phyloP scores from a whole-genome alignment of 1,284 basidiomycete species.

The Cutaneotrichosporon sp. region DNA sequence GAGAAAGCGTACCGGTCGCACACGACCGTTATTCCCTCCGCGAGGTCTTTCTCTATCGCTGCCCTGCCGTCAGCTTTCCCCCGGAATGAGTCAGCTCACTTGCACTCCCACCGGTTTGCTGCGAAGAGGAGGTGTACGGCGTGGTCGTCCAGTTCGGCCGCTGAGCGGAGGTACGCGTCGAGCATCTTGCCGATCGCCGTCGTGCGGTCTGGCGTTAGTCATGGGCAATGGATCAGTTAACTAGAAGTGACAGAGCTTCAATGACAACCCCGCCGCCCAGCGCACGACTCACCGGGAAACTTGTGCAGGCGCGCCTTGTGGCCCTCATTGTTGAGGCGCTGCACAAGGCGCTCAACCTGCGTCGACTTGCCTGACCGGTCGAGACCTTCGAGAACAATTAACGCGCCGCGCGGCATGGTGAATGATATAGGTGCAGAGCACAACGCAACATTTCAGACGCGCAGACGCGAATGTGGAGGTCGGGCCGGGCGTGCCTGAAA shows the following conservation, averaged over 20 bases:
- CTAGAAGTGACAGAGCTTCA: neutral
- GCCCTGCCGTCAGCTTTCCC: conserved; percentile 50
- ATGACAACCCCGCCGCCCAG: too few relatives aligned
- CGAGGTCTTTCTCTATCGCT: conserved; percentile 60
- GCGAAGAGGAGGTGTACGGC: conserved; percentile 92
- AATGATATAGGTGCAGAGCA: neutral
- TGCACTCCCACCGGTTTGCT: conserved; percentile 94
- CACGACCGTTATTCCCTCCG: conserved; percentile 66
- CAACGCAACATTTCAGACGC: neutral
- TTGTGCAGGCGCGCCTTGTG: conserved; percentile 54
- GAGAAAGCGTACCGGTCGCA: conserved; percentile 97
- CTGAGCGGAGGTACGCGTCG: conserved; percentile 78
- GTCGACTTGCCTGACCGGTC: conserved; percentile 89
- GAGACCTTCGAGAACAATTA: conserved; percentile 90
- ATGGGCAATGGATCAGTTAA: neutral
- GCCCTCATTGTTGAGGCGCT: conserved; percentile 49
- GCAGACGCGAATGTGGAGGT: conserved; percentile 2
- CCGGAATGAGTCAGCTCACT: conserved; percentile 54
- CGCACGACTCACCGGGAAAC: conserved; percentile 67
- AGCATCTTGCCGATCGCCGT: conserved; percentile 91
- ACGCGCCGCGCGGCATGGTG: conserved; percentile 54
- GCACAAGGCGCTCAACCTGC: conserved; percentile 62
- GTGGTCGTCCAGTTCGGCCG: conserved; percentile 81
- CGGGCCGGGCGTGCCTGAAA: neutral
- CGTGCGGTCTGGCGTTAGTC: conserved; percentile 64